Base-by-base conservation (phyloP, 148 eudicot species). In the Camellia granthamiana region DNA sequence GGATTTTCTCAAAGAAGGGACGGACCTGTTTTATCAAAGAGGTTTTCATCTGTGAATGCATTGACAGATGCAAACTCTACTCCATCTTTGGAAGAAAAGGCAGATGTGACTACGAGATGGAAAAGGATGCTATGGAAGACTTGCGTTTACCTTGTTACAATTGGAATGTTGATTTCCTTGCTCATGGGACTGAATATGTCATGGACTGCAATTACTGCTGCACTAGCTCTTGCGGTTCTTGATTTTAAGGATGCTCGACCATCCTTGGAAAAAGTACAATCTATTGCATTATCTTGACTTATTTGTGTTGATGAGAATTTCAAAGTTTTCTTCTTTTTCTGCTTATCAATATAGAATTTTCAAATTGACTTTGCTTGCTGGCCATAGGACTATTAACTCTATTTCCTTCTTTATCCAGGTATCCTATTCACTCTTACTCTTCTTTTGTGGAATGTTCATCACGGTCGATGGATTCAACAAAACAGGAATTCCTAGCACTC, bases 391-490 rank as follows among this genome's bases (percentile, higher is more conserved):
- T 13, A 72, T 21, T 64, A 21, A 46, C 23, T 38, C 46, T 52
- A 3, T 13, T 46, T 69, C 43, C 44, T 67, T 67, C 49, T 67
- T 73, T 21, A 49, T 64, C 51, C 88, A 94, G 98, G 97, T 94
- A 30, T 94, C 98, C 0, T 94, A 92, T 82, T 92, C 97, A 55
- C 89, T 94, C 15, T 75, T 94, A 85, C 84, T 94, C 82, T 94
- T 94, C 89, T 95, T 92, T 80, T 92, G 98, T 38, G 98, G 97
- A 64, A 92, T 94, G 98, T 95, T 95, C 73, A 93, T 95, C 51
- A 95, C 98, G 19, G 95, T 95, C 16, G 94, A 91, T 9, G 98
- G 98, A 51, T 92, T 95, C 77, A 92, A 95, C 85, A 89, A 75
- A 83, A 95, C 98, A 1, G 97, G 97, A 74, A 89, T 95, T 66